Evolutionary conservation across 2,329 filamentous ascomycete species (phyloP).

Genomic region (Aspergillus texensis): DNA sequence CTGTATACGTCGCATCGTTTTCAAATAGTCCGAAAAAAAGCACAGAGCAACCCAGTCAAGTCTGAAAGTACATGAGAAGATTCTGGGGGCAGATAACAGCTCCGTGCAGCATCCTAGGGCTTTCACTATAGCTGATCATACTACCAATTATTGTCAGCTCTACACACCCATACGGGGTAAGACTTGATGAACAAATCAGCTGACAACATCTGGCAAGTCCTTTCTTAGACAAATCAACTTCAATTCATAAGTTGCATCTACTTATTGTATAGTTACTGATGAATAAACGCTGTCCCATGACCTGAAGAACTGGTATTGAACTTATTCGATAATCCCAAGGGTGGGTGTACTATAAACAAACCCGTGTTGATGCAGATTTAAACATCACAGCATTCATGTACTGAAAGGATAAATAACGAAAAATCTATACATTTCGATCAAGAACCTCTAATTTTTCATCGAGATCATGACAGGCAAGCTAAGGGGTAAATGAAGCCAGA

Average conservation of each 20-base stretch:
- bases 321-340: neutral
- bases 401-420: neutral
- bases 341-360: neutral
- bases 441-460: conserved; percentile 3
- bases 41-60: neutral
- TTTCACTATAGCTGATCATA: too few species aligned
- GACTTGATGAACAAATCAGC: neutral
- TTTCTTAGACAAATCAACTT: neutral
- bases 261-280: neutral
- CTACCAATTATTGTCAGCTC: too few species aligned
- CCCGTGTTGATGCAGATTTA: neutral
- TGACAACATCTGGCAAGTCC: neutral
- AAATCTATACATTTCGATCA: conserved; percentile 3
- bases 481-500: neutral
- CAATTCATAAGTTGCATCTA: neutral
- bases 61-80: neutral
- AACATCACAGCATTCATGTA: neutral
- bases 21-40: neutral
- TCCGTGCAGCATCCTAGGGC: neutral
- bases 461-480: neutral
- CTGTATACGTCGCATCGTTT: neutral
- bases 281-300: neutral
- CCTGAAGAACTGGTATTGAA: neutral
- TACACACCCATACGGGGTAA: too few species aligned
- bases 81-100: neutral